phyloP scores from a whole-genome alignment of 768 basidiomycete genomes.

The Tylopilus plumbeoviolaceoides region DNA sequence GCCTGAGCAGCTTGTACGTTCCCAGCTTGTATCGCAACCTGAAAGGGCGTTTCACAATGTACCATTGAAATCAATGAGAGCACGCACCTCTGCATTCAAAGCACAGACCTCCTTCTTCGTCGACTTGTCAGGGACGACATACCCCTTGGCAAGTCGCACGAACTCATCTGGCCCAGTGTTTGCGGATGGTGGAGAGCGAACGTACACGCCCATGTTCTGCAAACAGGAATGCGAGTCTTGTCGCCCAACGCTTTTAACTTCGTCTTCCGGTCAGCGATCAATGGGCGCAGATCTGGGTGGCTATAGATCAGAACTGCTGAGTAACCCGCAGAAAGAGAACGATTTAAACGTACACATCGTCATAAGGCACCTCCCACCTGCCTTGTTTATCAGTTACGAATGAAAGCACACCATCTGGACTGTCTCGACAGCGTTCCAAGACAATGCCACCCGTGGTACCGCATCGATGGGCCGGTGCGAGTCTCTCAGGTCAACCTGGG shows the following conservation, averaged over 20 bases:
- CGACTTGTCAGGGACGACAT: conserved; percentile 42
- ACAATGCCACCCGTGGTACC: conserved; percentile 55
- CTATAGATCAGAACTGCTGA: conserved; percentile 26
- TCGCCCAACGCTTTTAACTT: conserved; percentile 61
- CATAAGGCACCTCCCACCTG: conserved; percentile 69
- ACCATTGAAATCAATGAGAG: not conserved
- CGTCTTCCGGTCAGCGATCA: conserved; percentile 27
- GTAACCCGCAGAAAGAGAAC: not conserved
- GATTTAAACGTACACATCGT: conserved; percentile 60
- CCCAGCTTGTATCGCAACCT: conserved; percentile 61
- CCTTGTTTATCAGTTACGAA: conserved; percentile 58
- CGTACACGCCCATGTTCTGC: conserved; percentile 57
- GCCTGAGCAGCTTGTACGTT: conserved; percentile 54
- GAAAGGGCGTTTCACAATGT: not conserved
- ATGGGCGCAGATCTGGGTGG: conserved; percentile 30
- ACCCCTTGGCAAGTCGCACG: conserved; percentile 55
- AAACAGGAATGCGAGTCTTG: conserved; percentile 42
- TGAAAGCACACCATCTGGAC: conserved; percentile 50
- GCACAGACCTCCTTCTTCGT: conserved; percentile 45
- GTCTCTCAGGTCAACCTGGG: conserved; percentile 71
- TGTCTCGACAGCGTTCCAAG: conserved; percentile 53
- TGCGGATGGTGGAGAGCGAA: conserved; percentile 11
- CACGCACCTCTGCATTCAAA: conserved; percentile 54
- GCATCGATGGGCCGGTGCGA: conserved; percentile 62
- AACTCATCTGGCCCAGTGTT: conserved; percentile 40